These are phyloP conservation scores for Alternaria angustiovoidea DNA, from an alignment of 2,329 filamentous ascomycete genomes.

Conservation along the genomic window DNA sequence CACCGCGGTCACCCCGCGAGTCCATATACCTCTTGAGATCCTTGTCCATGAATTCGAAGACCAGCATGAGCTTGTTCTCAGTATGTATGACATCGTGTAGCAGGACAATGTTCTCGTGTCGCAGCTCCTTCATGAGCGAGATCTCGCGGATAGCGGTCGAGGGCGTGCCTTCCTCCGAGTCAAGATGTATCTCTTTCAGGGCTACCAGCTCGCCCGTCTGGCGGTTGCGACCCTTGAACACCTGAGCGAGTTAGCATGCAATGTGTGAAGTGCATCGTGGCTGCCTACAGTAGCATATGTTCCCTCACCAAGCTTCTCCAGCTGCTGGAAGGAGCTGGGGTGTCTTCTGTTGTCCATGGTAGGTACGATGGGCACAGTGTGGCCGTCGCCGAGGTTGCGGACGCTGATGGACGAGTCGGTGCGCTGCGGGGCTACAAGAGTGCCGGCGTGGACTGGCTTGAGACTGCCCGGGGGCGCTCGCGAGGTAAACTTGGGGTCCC, in stretches of 20 bases:
- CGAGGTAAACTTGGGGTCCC: constrained; percentile 58
- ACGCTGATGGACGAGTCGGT: constrained; percentile 62
- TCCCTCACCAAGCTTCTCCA: constrained; percentile 97
- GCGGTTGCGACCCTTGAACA: constrained; percentile 97
- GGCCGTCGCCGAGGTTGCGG: constrained; percentile 56
- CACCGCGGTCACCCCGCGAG: constrained; percentile 84
- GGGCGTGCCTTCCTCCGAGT: constrained; percentile 97
- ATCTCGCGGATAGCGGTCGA: constrained; percentile 98
- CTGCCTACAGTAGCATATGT: constrained; percentile 91
- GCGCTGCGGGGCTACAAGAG: constrained; percentile 56
- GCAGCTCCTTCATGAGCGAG: constrained; percentile 98
- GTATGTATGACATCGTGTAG: constrained; percentile 99
- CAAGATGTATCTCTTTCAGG: constrained; percentile 97
- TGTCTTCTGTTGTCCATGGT: constrained; percentile 91
- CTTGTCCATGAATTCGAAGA: constrained; percentile 99
- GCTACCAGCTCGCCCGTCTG: constrained; percentile 97
- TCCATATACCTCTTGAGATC: constrained; percentile 99
- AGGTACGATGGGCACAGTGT: constrained; percentile 40
- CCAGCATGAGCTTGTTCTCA: constrained; percentile 99
- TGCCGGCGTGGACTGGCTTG: constrained; percentile 59
- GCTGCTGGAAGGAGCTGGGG: constrained; percentile 97
- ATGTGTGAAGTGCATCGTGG: background rate
- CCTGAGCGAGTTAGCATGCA: constrained; percentile 62
- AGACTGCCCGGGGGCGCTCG: constrained; percentile 57
- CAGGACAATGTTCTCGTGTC: constrained; percentile 97